Evolutionary conservation across 306 rosid genomes (phyloP).

Genomic region (Potentilla sterilis): DNA sequence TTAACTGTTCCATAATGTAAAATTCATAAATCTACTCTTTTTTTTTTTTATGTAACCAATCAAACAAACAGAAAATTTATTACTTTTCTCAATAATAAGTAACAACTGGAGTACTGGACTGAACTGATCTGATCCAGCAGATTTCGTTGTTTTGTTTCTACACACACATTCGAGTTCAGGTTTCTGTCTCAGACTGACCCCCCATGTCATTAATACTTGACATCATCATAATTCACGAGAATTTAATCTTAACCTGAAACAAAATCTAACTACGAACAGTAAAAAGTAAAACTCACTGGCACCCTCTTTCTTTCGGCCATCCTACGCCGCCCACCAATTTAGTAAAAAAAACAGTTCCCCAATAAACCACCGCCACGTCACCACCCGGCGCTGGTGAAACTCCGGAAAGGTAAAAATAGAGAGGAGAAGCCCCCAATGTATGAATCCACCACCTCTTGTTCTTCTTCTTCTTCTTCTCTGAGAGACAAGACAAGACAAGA

Average conservation of each 20-base stretch:
- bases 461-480: neutral
- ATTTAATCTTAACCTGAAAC: neutral
- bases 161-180: neutral
- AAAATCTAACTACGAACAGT: neutral
- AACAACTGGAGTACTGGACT: too few relatives aligned
- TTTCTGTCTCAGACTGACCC: neutral
- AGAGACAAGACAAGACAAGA: neutral
- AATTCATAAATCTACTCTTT: too few relatives aligned
- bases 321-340: conserved; percentile 9
- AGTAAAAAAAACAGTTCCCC: neutral
- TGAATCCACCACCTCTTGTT: neutral
- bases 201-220: neutral
- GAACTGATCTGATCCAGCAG: too few relatives aligned
- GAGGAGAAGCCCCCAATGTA: neutral
- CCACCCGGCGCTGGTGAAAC: neutral
- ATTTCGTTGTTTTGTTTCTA: too few relatives aligned
- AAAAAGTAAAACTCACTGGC: neutral
- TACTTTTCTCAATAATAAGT: too few relatives aligned
- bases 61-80: too few relatives aligned
- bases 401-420: neutral
- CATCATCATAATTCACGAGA: too few relatives aligned
- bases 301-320: neutral
- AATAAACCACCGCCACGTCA: neutral
- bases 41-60: too few relatives aligned
- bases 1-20: too few relatives aligned